Conservation (phyloP, 768 basidiomycete species). For the Termitomyces sp. region DNA sequence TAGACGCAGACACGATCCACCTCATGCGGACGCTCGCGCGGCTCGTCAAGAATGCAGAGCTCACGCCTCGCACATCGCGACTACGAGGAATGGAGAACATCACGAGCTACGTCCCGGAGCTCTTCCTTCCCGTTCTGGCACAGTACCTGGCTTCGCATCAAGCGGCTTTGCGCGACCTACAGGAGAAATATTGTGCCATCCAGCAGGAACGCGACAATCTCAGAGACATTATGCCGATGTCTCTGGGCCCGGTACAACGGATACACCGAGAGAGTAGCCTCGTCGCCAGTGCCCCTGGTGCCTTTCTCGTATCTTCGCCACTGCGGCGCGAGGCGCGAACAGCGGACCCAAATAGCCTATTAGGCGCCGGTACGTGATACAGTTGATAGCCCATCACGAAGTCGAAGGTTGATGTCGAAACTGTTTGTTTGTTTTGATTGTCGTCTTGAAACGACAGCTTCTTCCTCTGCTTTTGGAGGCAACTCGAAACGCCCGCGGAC, state of each 20-base stretch:
- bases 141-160: slow-evolving; percentile 6
- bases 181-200: background rate
- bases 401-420: background rate
- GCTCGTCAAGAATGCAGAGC: background rate
- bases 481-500: background rate
- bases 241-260: background rate
- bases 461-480: background rate
- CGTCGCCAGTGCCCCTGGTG: background rate
- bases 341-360: background rate
- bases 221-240: background rate
- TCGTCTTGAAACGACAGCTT: background rate
- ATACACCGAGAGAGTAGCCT: background rate
- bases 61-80: background rate
- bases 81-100: background rate
- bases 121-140: slow-evolving; percentile 3
- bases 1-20: background rate
- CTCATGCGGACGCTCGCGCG: background rate
- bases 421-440: background rate
- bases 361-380: background rate
- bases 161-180: background rate
- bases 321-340: background rate
- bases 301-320: background rate
- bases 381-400: background rate
- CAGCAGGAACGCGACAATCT: slow-evolving; percentile 2
- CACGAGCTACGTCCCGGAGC: background rate